Evolutionary conservation across 129 eudicot genomes (phyloP).

Genomic region (Smallanthus sonchifolius): DNA sequence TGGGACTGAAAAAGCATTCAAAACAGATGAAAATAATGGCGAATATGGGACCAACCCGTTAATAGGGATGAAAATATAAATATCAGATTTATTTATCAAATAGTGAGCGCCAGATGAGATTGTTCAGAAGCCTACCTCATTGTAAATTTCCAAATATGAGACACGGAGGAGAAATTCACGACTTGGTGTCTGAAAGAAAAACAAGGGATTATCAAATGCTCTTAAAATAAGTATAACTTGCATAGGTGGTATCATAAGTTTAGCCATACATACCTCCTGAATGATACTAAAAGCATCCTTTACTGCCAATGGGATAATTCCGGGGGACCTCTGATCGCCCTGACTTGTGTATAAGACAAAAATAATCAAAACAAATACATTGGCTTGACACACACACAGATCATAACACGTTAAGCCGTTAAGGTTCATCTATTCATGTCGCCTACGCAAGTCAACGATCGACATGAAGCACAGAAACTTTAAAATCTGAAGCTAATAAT

Average conservation of each 20-base stretch:
- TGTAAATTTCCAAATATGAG: slow-evolving; percentile 93
- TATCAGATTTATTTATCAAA: neutral
- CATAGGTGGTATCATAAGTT: neutral
- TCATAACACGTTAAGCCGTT: neutral
- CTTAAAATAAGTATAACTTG: slow-evolving; percentile 11
- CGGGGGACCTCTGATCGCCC: slow-evolving; percentile 99
- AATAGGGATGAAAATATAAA: neutral
- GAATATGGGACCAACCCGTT: neutral
- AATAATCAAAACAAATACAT: slow-evolving; percentile 21
- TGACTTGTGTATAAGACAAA: slow-evolving; percentile 27
- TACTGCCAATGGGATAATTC: slow-evolving; percentile 91
- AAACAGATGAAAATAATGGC: slow-evolving; percentile 11
- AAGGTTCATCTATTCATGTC: slow-evolving; percentile 5
- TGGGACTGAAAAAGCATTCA: neutral
- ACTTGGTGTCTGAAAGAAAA: slow-evolving; percentile 68
- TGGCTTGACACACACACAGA: slow-evolving; percentile 8
- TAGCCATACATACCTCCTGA: slow-evolving; percentile 51
- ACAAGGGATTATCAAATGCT: neutral
- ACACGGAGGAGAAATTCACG: slow-evolving; percentile 97
- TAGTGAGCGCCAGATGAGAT: slow-evolving; percentile 9
- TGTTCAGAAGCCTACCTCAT: slow-evolving; percentile 57
- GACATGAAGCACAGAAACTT: neutral
- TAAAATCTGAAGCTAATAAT: slow-evolving; percentile 11
- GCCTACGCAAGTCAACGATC: slow-evolving; percentile 3
- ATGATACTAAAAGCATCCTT: slow-evolving; percentile 52